Base-by-base conservation (phyloP, 305 asterid genomes). In the Plantago rigida region DNA sequence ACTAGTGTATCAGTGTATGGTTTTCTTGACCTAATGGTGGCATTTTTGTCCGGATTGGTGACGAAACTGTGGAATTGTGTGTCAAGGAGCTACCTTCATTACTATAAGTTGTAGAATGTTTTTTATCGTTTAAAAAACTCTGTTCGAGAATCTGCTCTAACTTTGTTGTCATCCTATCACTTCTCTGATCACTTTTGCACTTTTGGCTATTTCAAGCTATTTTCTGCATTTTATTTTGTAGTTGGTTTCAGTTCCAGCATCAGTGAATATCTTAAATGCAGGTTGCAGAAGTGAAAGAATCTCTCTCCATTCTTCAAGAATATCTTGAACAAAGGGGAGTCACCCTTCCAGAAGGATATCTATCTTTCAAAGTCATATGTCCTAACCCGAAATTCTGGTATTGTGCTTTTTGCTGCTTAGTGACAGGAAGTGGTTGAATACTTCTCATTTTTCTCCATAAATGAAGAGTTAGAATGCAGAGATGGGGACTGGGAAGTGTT, bases 251-350 rank as follows among this genome's bases (percentile, higher is more conserved):
- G 56, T 28, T 5, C 22, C 11, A 1, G 13, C 1, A 7, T 1
- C 48, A 36, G 44, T 36, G 36, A 34, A 56, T 36, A 29, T 56
- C 5, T 56, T 10, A 12, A 57, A 71, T 69, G 62, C 80, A 87
- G 97, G 87, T 82, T 4, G 80, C 76, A 51, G 95, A 84, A 75
- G 75, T 81, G 49, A 78, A 83, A 68, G 79, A 72, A 17, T 76
- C 79, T 65, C 78, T 85, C 74, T 60, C 86, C 63, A 73, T 84
- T 67, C 91, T 90, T 55, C 89, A 82, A 69, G 86, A 79, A 54
- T 90, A 90, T 71, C 85, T 90, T 60, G 89, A 84, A 66, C 96
- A 76, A 71, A 90, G 97, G 77, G 97, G 96, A 62, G 76, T 84
- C 42, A 69, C 73, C 72, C 84, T 90, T 60, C 96, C 89, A 0